Evolutionary conservation across 805 yeast genomes (phyloP), one percentile per base, ranked within the genome.

Genomic region (Pichia membranifaciens): DNA sequence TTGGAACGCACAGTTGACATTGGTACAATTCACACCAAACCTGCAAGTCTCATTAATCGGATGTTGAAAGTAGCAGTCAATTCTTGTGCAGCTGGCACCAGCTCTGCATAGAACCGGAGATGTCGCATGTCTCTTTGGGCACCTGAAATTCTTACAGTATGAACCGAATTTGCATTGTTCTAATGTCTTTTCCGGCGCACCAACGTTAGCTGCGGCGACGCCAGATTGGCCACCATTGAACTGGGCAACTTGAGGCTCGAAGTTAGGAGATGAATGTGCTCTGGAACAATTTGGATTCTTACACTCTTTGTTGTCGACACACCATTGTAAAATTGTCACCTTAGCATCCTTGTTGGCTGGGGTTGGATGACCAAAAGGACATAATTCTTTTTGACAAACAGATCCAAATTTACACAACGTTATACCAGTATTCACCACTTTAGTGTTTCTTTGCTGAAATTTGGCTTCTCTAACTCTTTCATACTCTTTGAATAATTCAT

Each of bases 321-420:
- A 89, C 95, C 95, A 86, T 54, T 79, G 83, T 41, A 77, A 67
- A 16, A 75, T 74, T 15, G 76, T 69, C 36, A 88, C 87, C 56
- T 81, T 79, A 25, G 89, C 88, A 51, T 76, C 80, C 52, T 74
- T 78, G 66, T 84, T 87, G 16, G 87, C 84, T 1, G 95, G 93
- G 0, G 96, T 87, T 39, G 97, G 96, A 61, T 89, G 96, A 22
- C 89, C 96, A 69, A 82, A 87, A 25, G 89, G 87, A 70, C 96
- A 89, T 52, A 78, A 67, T 51, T 81, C 87, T 58, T 85, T 86
- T 21, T 86, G 72, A 66, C 96, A 89, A 35, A 78, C 64, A 21
- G 74, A 71, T 42, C 91, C 93, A 65, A 78, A 89, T 61, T 84
- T 85, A 70, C 96, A 89, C 33, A 83, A 59, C 2, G 77, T 75